Percentiles rank a stretch among this genome's conserved stretches.
These are phyloP conservation scores for Trebouxiophyceae sp. DNA, from an alignment of 163 green algal genomes.

Conservation along the genomic window DNA sequence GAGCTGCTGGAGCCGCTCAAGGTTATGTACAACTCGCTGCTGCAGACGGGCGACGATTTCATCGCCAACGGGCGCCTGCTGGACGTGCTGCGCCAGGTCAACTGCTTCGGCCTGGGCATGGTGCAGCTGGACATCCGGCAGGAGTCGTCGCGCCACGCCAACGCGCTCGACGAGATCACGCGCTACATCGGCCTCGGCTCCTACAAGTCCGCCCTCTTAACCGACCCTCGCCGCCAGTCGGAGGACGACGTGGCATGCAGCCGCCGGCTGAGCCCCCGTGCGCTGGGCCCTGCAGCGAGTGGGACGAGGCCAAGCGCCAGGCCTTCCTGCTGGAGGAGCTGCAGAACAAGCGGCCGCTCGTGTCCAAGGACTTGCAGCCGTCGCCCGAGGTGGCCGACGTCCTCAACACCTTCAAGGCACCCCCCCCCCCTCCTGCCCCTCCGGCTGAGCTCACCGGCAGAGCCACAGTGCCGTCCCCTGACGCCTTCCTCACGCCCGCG, in stretches of 20 bases:
- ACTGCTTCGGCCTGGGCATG: conserved; percentile 85
- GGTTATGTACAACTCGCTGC: conserved; percentile 75
- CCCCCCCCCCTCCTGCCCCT: neutral
- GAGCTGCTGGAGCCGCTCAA: conserved; percentile 56
- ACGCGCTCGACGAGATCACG: conserved; percentile 85
- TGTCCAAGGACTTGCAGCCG: conserved; percentile 26
- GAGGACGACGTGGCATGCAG: neutral
- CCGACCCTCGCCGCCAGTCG: neutral
- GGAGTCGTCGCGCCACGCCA: conserved; percentile 77
- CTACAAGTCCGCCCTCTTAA: conserved; percentile 44
- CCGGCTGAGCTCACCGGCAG: too few relatives aligned
- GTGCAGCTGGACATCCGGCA: conserved; percentile 91
- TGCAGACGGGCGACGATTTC: conserved; percentile 55
- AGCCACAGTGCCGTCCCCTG: too few relatives aligned
- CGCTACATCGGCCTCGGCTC: conserved; percentile 78
- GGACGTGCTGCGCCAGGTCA: conserved; percentile 88
- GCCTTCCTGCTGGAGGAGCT: conserved; percentile 75
- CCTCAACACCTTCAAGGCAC: conserved; percentile 72
- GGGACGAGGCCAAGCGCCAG: conserved; percentile 74
- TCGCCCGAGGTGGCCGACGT: conserved; percentile 71
- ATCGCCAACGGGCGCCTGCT: conserved; percentile 80
- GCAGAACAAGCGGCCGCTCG: conserved; percentile 45
- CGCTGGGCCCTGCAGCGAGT: conserved; percentile 37
- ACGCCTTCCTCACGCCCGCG: too few relatives aligned
- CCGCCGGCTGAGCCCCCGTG: neutral